Evolutionary conservation across 306 rosid species (phyloP).

Genomic region (Quercus suber): DNA sequence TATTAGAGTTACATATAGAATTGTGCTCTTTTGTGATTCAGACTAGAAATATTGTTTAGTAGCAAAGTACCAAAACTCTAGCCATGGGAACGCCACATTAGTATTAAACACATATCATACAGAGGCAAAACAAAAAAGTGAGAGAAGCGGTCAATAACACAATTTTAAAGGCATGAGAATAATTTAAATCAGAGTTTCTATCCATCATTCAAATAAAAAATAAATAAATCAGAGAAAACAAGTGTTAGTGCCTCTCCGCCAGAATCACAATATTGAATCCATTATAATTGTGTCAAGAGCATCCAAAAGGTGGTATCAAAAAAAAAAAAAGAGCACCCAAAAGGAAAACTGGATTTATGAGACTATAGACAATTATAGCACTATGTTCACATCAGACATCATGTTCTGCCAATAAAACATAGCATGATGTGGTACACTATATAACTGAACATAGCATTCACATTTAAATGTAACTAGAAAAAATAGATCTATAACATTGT

Average conservation of each 20-base stretch:
- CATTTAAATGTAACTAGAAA: slow-evolving; percentile 4
- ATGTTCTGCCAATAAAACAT: background rate
- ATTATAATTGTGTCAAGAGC: background rate
- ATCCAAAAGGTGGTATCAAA: background rate
- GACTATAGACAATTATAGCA: background rate
- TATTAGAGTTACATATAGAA: background rate
- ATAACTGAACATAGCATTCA: background rate
- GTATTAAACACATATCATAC: background rate
- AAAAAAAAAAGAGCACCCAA: background rate
- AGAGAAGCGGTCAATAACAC: background rate
- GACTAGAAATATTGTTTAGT: background rate
- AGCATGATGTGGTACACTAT: background rate
- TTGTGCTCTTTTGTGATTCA: background rate
- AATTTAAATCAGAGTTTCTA: background rate
- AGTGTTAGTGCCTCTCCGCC: background rate
- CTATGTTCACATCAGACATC: background rate
- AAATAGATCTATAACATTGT: background rate
- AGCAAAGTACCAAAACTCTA: background rate
- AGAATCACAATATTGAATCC: background rate
- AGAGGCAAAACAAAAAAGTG: background rate
- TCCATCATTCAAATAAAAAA: too few species aligned
- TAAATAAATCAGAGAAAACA: background rate
- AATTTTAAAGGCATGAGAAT: background rate
- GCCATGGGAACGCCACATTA: too few species aligned
- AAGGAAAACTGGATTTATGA: background rate